These are phyloP conservation scores for Ceratocystis papillata DNA, from an alignment of 2,329 filamentous ascomycete species.

Conservation along the genomic window DNA sequence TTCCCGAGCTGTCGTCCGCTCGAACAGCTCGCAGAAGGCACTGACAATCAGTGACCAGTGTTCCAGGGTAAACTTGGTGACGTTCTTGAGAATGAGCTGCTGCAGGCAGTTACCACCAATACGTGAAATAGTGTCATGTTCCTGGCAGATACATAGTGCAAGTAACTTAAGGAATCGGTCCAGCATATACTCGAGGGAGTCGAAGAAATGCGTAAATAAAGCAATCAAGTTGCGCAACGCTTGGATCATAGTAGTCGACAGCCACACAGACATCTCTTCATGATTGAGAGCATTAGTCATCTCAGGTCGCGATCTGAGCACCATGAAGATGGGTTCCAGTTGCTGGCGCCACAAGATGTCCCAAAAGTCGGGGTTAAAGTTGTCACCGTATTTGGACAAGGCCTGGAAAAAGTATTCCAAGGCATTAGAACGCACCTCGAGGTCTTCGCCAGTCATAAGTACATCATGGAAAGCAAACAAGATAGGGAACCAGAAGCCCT, in stretches of 20 bases:
- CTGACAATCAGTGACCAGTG: conserved; percentile 95
- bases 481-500: conserved; percentile 97
- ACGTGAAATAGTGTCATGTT: conserved; percentile 94
- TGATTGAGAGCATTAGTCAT: conserved; percentile 93
- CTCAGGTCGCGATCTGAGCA: conserved; percentile 88
- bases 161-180: conserved; percentile 92
- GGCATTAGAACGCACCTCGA: conserved; percentile 84
- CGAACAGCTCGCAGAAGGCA: conserved; percentile 91
- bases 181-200: conserved; percentile 92
- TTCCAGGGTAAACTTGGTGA: conserved; percentile 72
- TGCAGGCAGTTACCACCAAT: conserved; percentile 98
- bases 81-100: conserved; percentile 91
- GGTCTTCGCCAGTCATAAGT: conserved; percentile 95
- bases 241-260: conserved; percentile 99
- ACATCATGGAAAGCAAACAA: conserved; percentile 98
- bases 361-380: conserved; percentile 93
- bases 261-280: conserved; percentile 94
- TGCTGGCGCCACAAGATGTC: conserved; percentile 96
- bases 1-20: conserved; percentile 86
- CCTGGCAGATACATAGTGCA: conserved; percentile 93
- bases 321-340: conserved; percentile 96
- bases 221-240: conserved; percentile 97
- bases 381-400: conserved; percentile 76
- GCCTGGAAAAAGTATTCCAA: conserved; percentile 96
- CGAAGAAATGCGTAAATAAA: conserved; percentile 97